A percentile compares a stretch with the other conserved stretches of the same genome.
phyloP scores from a whole-genome alignment of 768 basidiomycete genomes.

The Dacryopinax spathularia region DNA sequence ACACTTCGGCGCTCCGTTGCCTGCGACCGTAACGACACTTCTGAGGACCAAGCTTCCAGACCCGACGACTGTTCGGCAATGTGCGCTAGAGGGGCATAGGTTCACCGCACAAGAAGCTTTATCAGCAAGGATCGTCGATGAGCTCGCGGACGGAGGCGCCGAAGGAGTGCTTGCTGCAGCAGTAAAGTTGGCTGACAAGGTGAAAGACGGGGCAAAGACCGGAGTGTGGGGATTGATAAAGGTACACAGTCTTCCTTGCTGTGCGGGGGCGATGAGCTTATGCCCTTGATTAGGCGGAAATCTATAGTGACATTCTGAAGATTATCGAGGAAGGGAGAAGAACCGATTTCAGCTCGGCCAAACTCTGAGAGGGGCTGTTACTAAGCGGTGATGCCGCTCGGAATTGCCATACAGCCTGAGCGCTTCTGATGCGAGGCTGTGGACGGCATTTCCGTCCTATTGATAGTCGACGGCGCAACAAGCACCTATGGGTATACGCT shows the following conservation, averaged over 20 bases:
- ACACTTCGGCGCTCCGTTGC: slow-evolving; percentile 71
- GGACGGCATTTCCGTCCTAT: too few relatives aligned
- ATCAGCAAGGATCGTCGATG: slow-evolving; percentile 56
- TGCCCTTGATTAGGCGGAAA: not conserved
- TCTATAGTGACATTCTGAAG: not conserved
- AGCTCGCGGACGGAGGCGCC: slow-evolving; percentile 45
- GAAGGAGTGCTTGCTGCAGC: slow-evolving; percentile 46
- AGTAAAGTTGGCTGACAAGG: slow-evolving; percentile 41
- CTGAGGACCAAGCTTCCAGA: slow-evolving; percentile 51
- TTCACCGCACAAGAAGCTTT: slow-evolving; percentile 63
- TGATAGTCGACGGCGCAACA: too few relatives aligned
- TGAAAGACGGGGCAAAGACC: slow-evolving; percentile 36
- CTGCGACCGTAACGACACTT: slow-evolving; percentile 52
- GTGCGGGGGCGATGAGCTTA: not conserved
- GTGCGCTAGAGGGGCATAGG: slow-evolving; percentile 64
- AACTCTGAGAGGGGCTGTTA: not conserved
- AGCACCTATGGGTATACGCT: too few relatives aligned
- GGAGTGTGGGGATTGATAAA: slow-evolving; percentile 68
- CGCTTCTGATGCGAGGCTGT: too few relatives aligned
- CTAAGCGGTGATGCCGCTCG: too few relatives aligned
- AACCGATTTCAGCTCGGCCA: not conserved
- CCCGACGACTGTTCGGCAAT: slow-evolving; percentile 46
- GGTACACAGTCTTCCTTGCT: slow-evolving; percentile 23
- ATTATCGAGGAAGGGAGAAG: not conserved
- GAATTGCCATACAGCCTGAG: too few relatives aligned